Conservation (phyloP, 805 yeast species). For the Wickerhamiella siamensis region DNA sequence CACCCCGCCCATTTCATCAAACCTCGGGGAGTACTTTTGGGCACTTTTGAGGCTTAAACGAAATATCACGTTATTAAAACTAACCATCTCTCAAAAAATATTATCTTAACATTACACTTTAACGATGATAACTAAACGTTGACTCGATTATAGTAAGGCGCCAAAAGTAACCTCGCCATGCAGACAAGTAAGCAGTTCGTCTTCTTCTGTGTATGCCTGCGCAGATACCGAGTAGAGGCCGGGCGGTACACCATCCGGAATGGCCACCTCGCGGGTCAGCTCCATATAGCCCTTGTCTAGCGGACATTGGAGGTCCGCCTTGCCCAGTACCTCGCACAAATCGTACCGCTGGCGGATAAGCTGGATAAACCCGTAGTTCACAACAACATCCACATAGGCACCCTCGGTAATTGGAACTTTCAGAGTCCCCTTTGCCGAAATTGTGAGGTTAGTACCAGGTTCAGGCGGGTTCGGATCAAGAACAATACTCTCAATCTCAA, state of each 20-base stretch:
- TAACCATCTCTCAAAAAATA: no score
- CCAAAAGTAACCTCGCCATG: slow-evolving; percentile 33
- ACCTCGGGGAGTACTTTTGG: no score
- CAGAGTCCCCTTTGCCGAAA: slow-evolving; percentile 58
- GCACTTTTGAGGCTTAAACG: no score
- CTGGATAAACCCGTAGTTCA: slow-evolving; percentile 80
- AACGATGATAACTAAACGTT: not conserved
- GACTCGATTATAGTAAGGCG: slow-evolving; percentile 1
- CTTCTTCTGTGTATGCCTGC: slow-evolving; percentile 77
- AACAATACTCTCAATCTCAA: slow-evolving; percentile 44
- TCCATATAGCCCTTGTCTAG: slow-evolving; percentile 51
- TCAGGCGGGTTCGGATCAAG: slow-evolving; percentile 79
- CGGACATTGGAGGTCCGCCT: slow-evolving; percentile 81
- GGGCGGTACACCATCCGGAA: slow-evolving; percentile 90
- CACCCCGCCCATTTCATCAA: no score
- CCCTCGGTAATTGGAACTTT: slow-evolving; percentile 53
- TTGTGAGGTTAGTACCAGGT: slow-evolving; percentile 71
- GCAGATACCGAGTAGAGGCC: slow-evolving; percentile 81
- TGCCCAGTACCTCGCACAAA: slow-evolving; percentile 71
- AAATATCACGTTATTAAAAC: no score
- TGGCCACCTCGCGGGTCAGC: slow-evolving; percentile 57
- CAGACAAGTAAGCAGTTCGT: slow-evolving; percentile 69
- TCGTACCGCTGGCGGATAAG: slow-evolving; percentile 82
- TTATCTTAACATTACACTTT: not conserved
- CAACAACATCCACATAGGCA: slow-evolving; percentile 89